Percentiles rank a stretch among this genome's conserved stretches.
Evolutionary conservation across 345 rosid species (phyloP).

Genomic region (Conringia planisiliqua): DNA sequence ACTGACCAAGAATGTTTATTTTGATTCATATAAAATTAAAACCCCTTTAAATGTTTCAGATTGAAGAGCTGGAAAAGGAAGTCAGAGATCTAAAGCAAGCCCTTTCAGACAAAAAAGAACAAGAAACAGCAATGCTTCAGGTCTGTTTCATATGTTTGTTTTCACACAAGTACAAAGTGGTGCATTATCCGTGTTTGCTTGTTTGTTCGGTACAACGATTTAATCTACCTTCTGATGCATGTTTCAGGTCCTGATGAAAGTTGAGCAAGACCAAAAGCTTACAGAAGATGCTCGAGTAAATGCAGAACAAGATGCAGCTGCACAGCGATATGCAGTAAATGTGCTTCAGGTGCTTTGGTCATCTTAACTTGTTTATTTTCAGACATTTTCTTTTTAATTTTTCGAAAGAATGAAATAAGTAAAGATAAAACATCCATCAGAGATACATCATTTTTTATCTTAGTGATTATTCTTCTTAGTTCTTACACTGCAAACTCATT

Average conservation of each 20-base stretch:
- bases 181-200: background rate
- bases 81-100: constrained; percentile 48
- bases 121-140: constrained; percentile 86
- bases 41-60: constrained; percentile 36
- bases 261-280: constrained; percentile 83
- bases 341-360: constrained; percentile 60
- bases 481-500: background rate
- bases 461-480: no score
- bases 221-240: background rate
- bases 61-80: constrained; percentile 76
- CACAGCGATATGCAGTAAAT: constrained; percentile 58
- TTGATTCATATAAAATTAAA: background rate
- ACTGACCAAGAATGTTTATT: background rate
- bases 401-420: background rate
- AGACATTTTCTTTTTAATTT: background rate
- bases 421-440: background rate
- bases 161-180: background rate
- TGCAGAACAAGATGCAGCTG: constrained; percentile 78
- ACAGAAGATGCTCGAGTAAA: constrained; percentile 83
- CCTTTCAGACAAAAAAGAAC: constrained; percentile 79
- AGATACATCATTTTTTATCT: background rate
- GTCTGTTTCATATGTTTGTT: constrained; percentile 30
- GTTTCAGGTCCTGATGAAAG: constrained; percentile 70
- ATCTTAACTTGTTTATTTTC: background rate
- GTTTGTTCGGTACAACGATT: background rate